Percentiles rank a stretch among this genome's conserved stretches.
Evolutionary conservation across 257 asterid species (phyloP).

Genomic region (Leonotis leonurus): DNA sequence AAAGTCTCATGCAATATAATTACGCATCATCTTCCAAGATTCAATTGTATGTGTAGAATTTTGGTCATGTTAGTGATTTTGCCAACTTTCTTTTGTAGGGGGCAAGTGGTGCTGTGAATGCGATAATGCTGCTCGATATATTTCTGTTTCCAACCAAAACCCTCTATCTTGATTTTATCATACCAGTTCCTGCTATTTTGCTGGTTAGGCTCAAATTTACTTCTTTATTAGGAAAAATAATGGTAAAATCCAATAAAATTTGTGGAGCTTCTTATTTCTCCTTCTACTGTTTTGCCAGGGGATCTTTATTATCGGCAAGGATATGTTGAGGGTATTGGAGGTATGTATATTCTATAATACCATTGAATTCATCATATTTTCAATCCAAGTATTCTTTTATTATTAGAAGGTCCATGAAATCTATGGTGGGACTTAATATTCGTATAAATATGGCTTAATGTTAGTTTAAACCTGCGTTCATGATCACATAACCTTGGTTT

Average conservation of each 20-base stretch:
- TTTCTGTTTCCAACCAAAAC: slow-evolving; percentile 68
- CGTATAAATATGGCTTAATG: not conserved
- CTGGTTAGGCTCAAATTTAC: slow-evolving; percentile 32
- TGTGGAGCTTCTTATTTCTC: slow-evolving; percentile 5
- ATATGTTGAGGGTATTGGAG: slow-evolving; percentile 52
- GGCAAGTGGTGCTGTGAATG: slow-evolving; percentile 97
- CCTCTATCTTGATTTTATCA: slow-evolving; percentile 42
- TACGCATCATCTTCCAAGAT: not conserved
- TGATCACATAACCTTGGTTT: not conserved
- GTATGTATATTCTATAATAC: slow-evolving; percentile 23
- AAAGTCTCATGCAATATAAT: not conserved
- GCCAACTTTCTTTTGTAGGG: slow-evolving; percentile 43
- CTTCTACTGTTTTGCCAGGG: slow-evolving; percentile 44
- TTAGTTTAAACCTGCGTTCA: not conserved
- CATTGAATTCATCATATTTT: not conserved
- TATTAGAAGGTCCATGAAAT: not conserved
- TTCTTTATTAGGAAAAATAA: not conserved
- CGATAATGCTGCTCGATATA: slow-evolving; percentile 80
- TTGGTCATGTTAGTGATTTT: slow-evolving; percentile 4
- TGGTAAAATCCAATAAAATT: not conserved
- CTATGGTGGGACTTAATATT: not conserved
- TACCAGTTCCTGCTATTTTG: slow-evolving; percentile 83
- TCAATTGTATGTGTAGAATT: slow-evolving; percentile 6
- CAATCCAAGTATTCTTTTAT: not conserved
- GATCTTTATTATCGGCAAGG: slow-evolving; percentile 56